Percentiles rank a stretch among this genome's conserved stretches.
These are phyloP conservation scores for Yamadazyma triangularis DNA, from an alignment of 1,139 yeast species.

Conservation along the genomic window DNA sequence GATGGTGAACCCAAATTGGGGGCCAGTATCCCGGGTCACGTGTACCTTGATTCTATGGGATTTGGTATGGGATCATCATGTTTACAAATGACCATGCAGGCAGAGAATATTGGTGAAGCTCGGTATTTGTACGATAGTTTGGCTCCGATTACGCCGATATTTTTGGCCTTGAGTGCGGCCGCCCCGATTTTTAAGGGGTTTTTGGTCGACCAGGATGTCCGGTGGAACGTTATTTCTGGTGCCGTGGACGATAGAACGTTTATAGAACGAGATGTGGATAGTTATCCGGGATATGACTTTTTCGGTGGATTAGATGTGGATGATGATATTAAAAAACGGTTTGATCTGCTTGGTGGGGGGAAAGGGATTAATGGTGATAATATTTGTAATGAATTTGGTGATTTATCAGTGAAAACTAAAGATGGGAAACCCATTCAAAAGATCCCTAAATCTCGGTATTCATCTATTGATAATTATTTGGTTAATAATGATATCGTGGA, in stretches of 20 bases:
- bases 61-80: conserved; percentile 99
- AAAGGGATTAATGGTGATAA: conserved; percentile 34
- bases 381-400: conserved; percentile 45
- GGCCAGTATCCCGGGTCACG: conserved; percentile 78
- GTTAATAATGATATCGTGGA: conserved; percentile 54
- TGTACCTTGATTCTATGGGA: conserved; percentile 98
- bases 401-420: conserved; percentile 19
- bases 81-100: conserved; percentile 91
- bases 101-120: conserved; percentile 68
- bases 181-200: conserved; percentile 91
- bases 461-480: conserved; percentile 76
- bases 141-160: conserved; percentile 80
- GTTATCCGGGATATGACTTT: conserved; percentile 41
- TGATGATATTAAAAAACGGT: conserved; percentile 16
- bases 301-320: conserved; percentile 41
- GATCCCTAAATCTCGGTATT: conserved; percentile 88
- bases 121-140: conserved; percentile 81
- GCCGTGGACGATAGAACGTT: conserved; percentile 95
- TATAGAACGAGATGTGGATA: conserved; percentile 63
- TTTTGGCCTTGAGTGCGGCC: conserved; percentile 82
- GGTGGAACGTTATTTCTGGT: conserved; percentile 95
- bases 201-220: conserved; percentile 88
- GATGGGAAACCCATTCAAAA: conserved; percentile 44
- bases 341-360: conserved; percentile 36
- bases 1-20: conserved; percentile 58